A percentile compares a stretch with the other conserved stretches of the same genome.
Evolutionary conservation across 345 rosid genomes (phyloP).

Genomic region (Raphanus raphanistrum): DNA sequence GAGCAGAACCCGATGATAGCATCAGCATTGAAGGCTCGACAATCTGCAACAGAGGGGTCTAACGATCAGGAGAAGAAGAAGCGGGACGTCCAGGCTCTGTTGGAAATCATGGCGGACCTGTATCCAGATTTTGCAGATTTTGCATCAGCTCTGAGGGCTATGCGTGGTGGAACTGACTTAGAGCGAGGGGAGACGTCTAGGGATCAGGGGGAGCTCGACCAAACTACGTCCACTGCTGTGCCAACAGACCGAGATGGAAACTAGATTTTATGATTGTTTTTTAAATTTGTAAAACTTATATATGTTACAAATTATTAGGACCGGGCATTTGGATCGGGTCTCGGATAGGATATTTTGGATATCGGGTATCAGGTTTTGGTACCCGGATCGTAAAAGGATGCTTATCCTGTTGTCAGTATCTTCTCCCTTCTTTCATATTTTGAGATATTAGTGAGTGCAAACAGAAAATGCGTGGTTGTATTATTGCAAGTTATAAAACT

Average conservation of each 20-base stretch:
- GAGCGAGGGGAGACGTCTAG: not conserved
- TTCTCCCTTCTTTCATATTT: not conserved
- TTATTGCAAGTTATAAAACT: constrained; percentile 2
- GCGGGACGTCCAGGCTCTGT: not conserved
- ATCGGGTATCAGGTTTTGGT: too few species aligned
- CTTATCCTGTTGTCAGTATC: too few species aligned
- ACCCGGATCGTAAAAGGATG: too few species aligned
- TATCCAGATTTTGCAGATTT: not conserved
- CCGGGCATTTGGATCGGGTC: too few species aligned
- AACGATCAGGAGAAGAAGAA: not conserved
- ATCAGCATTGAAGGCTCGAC: constrained; percentile 5
- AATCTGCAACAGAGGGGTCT: not conserved
- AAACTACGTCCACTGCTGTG: not conserved
- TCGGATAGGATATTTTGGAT: too few species aligned
- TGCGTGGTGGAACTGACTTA: not conserved
- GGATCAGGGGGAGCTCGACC: not conserved
- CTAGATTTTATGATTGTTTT: too few species aligned
- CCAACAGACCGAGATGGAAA: not conserved
- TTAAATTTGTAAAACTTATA: too few species aligned
- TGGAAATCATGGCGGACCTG: not conserved
- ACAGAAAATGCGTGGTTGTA: constrained; percentile 3
- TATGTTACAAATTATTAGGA: too few species aligned
- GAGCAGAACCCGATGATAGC: not conserved
- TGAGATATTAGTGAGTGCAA: not conserved
- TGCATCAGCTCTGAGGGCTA: not conserved